These are phyloP conservation scores for Juglanconis oblonga DNA, from an alignment of 2,329 filamentous ascomycete species.

Conservation along the genomic window DNA sequence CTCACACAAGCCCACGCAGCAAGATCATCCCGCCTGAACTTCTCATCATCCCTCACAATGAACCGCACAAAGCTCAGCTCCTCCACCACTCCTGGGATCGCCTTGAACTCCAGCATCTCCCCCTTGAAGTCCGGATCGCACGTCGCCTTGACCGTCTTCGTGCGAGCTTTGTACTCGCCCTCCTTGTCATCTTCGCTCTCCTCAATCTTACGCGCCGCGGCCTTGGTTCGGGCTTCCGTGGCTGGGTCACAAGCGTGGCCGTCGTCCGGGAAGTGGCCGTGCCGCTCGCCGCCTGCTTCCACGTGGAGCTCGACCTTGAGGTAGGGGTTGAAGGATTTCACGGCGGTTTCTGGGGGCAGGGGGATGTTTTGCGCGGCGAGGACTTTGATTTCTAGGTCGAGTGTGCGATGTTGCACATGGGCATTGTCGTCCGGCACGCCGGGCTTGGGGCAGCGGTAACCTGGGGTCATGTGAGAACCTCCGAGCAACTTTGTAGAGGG, in stretches of 20 bases:
- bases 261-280: slow-evolving; percentile 19
- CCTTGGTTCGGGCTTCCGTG: slow-evolving; percentile 4
- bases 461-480: slow-evolving; percentile 17
- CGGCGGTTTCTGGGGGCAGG: slow-evolving; percentile 52
- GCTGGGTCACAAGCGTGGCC: slow-evolving; percentile 7
- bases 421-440: slow-evolving; percentile 29
- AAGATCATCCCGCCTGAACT: slow-evolving; percentile 67
- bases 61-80: slow-evolving; percentile 75
- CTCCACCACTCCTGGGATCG: slow-evolving; percentile 57
- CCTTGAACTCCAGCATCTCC: slow-evolving; percentile 56
- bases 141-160: slow-evolving; percentile 54
- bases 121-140: slow-evolving; percentile 59
- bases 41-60: slow-evolving; percentile 84
- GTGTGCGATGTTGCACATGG: slow-evolving; percentile 48
- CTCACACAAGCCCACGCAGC: slow-evolving; percentile 88
- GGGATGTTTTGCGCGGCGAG: slow-evolving; percentile 75
- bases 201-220: slow-evolving; percentile 18
- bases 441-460: slow-evolving; percentile 36
- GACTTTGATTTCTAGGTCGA: slow-evolving; percentile 71
- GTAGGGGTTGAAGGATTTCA: slow-evolving; percentile 69
- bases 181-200: slow-evolving; percentile 55
- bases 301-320: slow-evolving; percentile 82
- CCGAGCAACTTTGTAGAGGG: not conserved
- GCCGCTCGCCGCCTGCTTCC: slow-evolving; percentile 56
- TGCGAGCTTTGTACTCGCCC: slow-evolving; percentile 52